Evolutionary conservation across 2,329 filamentous ascomycete genomes (phyloP).

Genomic region (Pseudocercospora fijiensis): DNA sequence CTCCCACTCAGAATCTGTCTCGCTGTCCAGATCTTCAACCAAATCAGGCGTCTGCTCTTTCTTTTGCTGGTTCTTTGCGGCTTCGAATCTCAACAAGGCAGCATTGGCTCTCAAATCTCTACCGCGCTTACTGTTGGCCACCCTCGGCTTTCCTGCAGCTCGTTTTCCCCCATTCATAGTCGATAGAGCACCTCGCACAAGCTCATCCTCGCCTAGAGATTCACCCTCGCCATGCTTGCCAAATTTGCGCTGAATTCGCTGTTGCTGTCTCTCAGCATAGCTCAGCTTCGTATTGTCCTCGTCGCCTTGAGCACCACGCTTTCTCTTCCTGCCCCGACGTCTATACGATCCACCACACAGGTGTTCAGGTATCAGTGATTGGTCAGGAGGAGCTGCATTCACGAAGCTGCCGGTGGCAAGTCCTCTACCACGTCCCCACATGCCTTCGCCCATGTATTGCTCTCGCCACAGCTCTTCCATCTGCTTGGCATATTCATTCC

Average conservation of each 20-base stretch:
- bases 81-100: slow-evolving; percentile 70
- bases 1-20: slow-evolving; percentile 44
- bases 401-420: slow-evolving; percentile 63
- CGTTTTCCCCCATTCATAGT: slow-evolving; percentile 54
- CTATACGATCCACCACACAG: slow-evolving; percentile 79
- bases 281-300: slow-evolving; percentile 52
- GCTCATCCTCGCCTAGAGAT: slow-evolving; percentile 67
- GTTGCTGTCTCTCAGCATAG: slow-evolving; percentile 72
- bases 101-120: slow-evolving; percentile 74
- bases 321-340: slow-evolving; percentile 53
- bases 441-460: slow-evolving; percentile 74
- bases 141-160: slow-evolving; percentile 65
- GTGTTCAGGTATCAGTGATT: slow-evolving; percentile 52
- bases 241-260: slow-evolving; percentile 72
- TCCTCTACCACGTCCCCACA: slow-evolving; percentile 73
- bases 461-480: slow-evolving; percentile 69
- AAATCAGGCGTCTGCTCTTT: slow-evolving; percentile 33
- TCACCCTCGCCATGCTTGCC: slow-evolving; percentile 77
- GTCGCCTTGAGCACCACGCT: slow-evolving; percentile 44
- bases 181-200: slow-evolving; percentile 64
- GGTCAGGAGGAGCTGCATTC: slow-evolving; percentile 59
- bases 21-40: slow-evolving; percentile 49
- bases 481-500: slow-evolving; percentile 69
- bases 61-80: slow-evolving; percentile 42
- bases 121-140: slow-evolving; percentile 71